Evolutionary conservation across 116 monocot genomes (phyloP), one percentile per base, ranked within the genome.

Genomic region (Zostera marina): DNA sequence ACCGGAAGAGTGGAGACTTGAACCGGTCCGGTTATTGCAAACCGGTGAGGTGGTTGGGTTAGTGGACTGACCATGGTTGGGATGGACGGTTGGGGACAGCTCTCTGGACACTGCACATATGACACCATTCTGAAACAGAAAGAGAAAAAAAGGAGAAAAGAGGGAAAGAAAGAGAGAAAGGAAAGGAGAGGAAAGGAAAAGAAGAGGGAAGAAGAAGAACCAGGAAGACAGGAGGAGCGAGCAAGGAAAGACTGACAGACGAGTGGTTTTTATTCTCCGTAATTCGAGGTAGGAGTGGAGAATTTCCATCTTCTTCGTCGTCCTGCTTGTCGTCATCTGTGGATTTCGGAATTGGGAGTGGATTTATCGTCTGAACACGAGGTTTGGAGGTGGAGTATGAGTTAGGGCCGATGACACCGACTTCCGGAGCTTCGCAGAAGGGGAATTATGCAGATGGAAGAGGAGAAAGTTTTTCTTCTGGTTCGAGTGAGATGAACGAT

Each of bases 391-490:
- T 11, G 38, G 40, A 56, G 5, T 24, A 56, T 16, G 45, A n/a
- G 25, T 49, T 24, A 11, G 46, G 2, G 49, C 8, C 10, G 44
- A 52, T 22, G 46, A 82, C 78, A 75, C 65, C 72, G 62, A 74
- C 69, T 21, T 55, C 66, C 42, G 82, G 72, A 53, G 74, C 22
- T 44, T 63, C 66, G 5, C 52, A 40, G 43, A 64, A 66, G 64
- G 72, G 15, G 40, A 68, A 66, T 55, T 57, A 22, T 58, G 47
- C 57, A 13, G 65, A 25, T 44, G 75, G 68, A 26, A 51, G 59
- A 7, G 64, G 26, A 23, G 63, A 66, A 32, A 61, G 69, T 59
- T 55, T 63, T 48, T 66, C 73, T 11, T 67, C 76, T 23, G 41
- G 38, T 13, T 68, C 63, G 48, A 73, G 58, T 12, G 66, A 67